These are phyloP conservation scores for Drosera spatulata DNA, from an alignment of 179 eudicot genomes.

Conservation along the genomic window DNA sequence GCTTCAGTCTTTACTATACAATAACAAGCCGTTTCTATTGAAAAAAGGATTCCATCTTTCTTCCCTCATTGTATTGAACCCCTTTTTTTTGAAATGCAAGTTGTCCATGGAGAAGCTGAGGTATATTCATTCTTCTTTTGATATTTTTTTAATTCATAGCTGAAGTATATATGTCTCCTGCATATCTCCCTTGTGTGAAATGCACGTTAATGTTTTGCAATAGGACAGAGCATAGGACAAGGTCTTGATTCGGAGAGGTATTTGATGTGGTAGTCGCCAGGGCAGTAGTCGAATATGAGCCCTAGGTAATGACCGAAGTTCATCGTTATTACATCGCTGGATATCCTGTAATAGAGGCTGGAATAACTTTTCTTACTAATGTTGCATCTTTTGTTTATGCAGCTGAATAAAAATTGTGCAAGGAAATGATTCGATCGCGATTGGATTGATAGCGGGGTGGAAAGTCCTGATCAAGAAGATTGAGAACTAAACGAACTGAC, in stretches of 20 bases:
- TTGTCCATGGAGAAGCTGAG: conserved; percentile 91
- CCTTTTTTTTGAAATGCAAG: conserved; percentile 43
- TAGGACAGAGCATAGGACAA: conserved; percentile 83
- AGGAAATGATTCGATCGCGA: no score
- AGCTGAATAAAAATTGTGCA: no score
- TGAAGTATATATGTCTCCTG: neutral
- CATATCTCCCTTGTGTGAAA: neutral
- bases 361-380: conserved; percentile 7
- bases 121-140: conserved; percentile 14
- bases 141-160: no score
- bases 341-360: neutral
- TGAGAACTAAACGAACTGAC: no score
- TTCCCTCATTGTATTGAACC: no score
- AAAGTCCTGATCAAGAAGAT: no score
- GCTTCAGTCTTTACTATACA: no score
- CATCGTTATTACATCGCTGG: neutral
- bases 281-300: conserved; percentile 95
- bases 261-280: conserved; percentile 90
- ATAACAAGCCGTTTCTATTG: no score
- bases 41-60: no score
- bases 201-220: conserved; percentile 14
- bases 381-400: conserved; percentile 11
- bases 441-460: no score
- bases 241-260: conserved; percentile 48
- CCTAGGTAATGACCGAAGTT: conserved; percentile 35